phyloP scores from a whole-genome alignment of 2,329 filamentous ascomycete species.

The Diaporthe sp. region DNA sequence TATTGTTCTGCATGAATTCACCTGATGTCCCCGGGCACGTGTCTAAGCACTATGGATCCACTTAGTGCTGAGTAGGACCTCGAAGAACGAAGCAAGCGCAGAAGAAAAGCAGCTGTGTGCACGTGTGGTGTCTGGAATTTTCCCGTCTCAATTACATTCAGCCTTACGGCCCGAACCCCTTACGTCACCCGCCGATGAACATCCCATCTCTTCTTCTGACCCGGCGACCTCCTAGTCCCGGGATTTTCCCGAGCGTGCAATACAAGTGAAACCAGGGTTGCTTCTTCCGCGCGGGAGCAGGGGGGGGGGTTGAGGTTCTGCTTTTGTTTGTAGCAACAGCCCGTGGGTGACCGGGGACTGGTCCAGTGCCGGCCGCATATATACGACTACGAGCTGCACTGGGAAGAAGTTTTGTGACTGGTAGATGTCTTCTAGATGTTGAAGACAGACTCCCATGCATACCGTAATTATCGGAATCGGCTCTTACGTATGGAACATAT shows the following conservation, averaged over 20 bases:
- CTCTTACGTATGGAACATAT: too few relatives aligned
- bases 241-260: conserved; percentile 4
- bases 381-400: neutral
- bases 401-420: neutral
- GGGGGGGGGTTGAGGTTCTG: neutral
- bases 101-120: neutral
- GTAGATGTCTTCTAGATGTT: neutral
- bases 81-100: neutral
- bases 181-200: neutral
- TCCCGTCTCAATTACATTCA: neutral
- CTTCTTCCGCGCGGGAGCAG: neutral
- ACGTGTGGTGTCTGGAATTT: neutral
- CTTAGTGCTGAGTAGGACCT: neutral
- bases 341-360: too few relatives aligned
- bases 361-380: neutral
- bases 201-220: neutral
- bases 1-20: neutral
- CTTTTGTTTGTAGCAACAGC: neutral
- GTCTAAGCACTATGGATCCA: neutral
- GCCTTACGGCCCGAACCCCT: neutral
- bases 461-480: too few relatives aligned
- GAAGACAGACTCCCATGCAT: neutral
- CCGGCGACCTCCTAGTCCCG: conserved; percentile 2
- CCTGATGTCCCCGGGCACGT: neutral
- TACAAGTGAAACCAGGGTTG: neutral